Evolutionary conservation across 176 grass and related monocot species (phyloP).

Genomic region (Avena eriantha): DNA sequence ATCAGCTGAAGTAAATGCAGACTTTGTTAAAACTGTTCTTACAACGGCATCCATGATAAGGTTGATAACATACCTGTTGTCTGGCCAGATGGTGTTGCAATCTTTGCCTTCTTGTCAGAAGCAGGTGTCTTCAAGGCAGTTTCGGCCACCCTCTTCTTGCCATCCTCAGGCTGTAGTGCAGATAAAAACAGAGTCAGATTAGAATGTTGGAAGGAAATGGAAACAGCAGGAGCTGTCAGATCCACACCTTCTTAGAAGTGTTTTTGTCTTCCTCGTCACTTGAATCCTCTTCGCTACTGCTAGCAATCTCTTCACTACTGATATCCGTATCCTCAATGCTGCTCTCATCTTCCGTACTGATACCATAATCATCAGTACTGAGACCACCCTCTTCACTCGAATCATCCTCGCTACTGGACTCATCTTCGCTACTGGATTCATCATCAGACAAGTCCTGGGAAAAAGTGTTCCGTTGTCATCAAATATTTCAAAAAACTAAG

Average conservation of each 20-base stretch:
- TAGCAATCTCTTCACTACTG: neutral
- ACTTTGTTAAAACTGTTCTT: neutral
- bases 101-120: slow-evolving; percentile 77
- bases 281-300: neutral
- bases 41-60: neutral
- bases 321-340: neutral
- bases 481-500: neutral
- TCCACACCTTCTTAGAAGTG: slow-evolving; percentile 43
- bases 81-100: slow-evolving; percentile 57
- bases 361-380: slow-evolving; percentile 20
- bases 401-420: neutral
- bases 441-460: slow-evolving; percentile 33
- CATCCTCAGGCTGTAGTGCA: slow-evolving; percentile 45
- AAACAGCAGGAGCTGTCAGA: neutral
- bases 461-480: neutral
- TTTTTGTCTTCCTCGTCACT: neutral
- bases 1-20: slow-evolving; percentile 48
- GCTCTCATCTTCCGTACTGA: no score
- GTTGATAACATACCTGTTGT: slow-evolving; percentile 35
- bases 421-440: slow-evolving; percentile 48
- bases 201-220: neutral
- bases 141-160: slow-evolving; percentile 65
- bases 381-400: slow-evolving; percentile 20
- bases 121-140: slow-evolving; percentile 45
- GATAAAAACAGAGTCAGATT: neutral